phyloP scores from a whole-genome alignment of 1,284 basidiomycete species.

The Hymenochaete sp. region DNA sequence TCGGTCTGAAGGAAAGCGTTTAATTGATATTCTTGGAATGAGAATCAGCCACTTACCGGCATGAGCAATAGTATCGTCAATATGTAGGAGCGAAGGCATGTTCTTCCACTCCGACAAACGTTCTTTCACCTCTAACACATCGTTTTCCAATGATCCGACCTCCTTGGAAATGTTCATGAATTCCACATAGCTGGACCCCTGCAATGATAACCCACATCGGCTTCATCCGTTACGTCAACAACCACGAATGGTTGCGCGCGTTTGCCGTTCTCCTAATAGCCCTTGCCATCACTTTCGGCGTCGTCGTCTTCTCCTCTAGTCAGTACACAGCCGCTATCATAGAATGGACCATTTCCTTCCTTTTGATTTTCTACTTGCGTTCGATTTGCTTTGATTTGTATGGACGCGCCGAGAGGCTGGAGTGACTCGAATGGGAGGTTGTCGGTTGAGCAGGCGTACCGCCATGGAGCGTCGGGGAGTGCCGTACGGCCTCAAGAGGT shows the following conservation, averaged over 20 bases:
- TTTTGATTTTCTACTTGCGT: slow-evolving; percentile 61
- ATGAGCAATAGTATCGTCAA: slow-evolving; percentile 65
- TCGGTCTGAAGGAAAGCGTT: slow-evolving; percentile 30
- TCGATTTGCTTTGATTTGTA: slow-evolving; percentile 57
- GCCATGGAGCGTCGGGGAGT: no score
- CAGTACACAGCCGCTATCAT: slow-evolving; percentile 51
- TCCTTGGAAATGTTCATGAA: slow-evolving; percentile 97
- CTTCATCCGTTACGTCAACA: no score
- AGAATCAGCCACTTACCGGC: slow-evolving; percentile 32
- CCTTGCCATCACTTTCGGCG: slow-evolving; percentile 53
- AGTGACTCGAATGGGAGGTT: no score
- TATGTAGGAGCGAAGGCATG: slow-evolving; percentile 87
- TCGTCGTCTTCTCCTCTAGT: slow-evolving; percentile 38
- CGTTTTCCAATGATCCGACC: slow-evolving; percentile 92
- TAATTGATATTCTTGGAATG: neutral
- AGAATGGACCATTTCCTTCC: slow-evolving; percentile 66
- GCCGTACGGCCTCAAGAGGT: no score
- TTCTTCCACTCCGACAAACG: slow-evolving; percentile 90
- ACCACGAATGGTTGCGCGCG: no score
- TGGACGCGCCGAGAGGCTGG: no score
- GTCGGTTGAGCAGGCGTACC: no score
- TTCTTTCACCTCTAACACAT: slow-evolving; percentile 96
- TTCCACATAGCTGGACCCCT: slow-evolving; percentile 88
- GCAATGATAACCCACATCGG: no score
- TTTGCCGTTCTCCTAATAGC: slow-evolving; percentile 49